Base-by-base conservation (phyloP, 108 stramenopile species). In the Phaeodactylum tricornutum region DNA sequence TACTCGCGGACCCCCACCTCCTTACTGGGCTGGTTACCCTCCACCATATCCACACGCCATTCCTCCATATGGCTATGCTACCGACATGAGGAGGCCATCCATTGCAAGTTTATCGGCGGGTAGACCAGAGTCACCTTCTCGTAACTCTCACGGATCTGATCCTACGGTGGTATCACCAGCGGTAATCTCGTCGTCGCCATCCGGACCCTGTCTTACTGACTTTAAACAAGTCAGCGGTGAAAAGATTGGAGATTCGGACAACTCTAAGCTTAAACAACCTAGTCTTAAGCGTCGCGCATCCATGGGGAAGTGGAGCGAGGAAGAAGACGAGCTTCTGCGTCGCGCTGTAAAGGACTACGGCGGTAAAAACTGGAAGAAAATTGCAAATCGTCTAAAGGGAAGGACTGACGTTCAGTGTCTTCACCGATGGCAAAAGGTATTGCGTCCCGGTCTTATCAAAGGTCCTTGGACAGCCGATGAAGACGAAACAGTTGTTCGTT, bases 361-460 rank as follows among this genome's bases (percentile, higher is more conserved):
- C n/a, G 90, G 89, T 22, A 88, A 83, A 55, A 95, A 94, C 66
- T 98, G 97, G 97, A 96, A 96, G 71, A 84, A 84, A 38, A 95
- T 93, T 52, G 84, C 92, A 2, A 24, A 69, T 16, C 62, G 74
- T 24, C 71, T 97, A 0, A 61, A 71, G 16, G 91, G 85, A 31
- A 61, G 89, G 7, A 82, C 79, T 9, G 97, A 96, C 43, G 93
- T 95, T 0, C 97, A 98, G 55, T 98, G 97, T 57, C 71, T 98
- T 12, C 98, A 98, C 59, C 84, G 98, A 14, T 98, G 97, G 97
- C 94, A 96, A 60, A 98, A 98, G 62, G 97, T 98, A 12, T 85
- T 98, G 16, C 82, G 81, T 36, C 95, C 97, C 3, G 98, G 96
- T 36, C 71, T 97, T 22, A 79, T 96, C 65, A 97, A 97, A 67